Evolutionary conservation across 1,284 basidiomycete species (phyloP).

Genomic region (Ceratobasidium sp.): DNA sequence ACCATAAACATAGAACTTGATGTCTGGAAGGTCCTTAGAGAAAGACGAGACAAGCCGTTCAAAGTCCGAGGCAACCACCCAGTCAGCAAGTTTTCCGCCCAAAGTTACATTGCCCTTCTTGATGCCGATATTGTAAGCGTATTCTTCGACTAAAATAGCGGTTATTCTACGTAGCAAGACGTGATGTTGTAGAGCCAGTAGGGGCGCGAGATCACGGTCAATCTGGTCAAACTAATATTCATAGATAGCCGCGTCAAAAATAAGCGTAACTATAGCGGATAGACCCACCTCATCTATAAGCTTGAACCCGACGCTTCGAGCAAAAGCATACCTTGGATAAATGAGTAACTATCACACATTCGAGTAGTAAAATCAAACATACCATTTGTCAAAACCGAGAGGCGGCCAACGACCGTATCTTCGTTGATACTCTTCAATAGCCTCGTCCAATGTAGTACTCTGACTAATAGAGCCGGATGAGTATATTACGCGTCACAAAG

Average conservation of each 20-base stretch:
- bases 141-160: conserved; percentile 45
- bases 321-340: conserved; percentile 53
- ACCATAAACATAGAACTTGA: conserved; percentile 54
- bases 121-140: conserved; percentile 52
- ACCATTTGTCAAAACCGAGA: conserved; percentile 55
- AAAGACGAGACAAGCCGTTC: conserved; percentile 46
- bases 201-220: conserved; percentile 52
- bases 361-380: conserved; percentile 15
- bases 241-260: background rate
- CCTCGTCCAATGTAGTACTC: conserved; percentile 67
- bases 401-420: conserved; percentile 53
- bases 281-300: conserved; percentile 53
- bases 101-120: conserved; percentile 48
- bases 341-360: background rate
- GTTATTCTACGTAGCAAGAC: conserved; percentile 50
- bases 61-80: conserved; percentile 44
- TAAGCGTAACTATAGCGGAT: background rate
- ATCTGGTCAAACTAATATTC: conserved; percentile 54
- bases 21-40: conserved; percentile 48
- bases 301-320: conserved; percentile 53
- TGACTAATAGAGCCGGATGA: conserved; percentile 55
- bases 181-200: conserved; percentile 52
- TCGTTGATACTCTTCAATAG: conserved; percentile 60
- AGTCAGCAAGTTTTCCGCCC: conserved; percentile 40
- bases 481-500: background rate